phyloP scores from a whole-genome alignment of 805 yeast species.

The Kuraishia floccosa region DNA sequence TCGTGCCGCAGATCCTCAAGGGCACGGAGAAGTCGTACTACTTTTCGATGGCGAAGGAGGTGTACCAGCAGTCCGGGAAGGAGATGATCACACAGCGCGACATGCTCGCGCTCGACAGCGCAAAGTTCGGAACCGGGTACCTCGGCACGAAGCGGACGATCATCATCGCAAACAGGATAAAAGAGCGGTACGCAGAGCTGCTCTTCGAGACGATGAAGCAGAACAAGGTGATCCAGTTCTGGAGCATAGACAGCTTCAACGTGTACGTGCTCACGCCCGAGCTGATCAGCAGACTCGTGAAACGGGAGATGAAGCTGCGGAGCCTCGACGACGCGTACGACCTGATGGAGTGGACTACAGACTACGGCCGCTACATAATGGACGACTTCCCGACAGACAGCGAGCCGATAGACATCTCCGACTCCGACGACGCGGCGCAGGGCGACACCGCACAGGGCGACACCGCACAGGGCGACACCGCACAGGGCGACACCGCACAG shows the following conservation, averaged over 20 bases:
- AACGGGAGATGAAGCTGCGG: constrained; percentile 27
- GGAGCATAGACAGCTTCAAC: constrained; percentile 47
- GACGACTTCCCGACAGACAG: too few species aligned
- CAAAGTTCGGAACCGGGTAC: constrained; percentile 42
- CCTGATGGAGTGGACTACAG: constrained; percentile 30
- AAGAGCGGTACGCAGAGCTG: constrained; percentile 16
- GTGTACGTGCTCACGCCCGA: constrained; percentile 57
- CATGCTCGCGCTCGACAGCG: constrained; percentile 32
- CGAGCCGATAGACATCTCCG: too few species aligned
- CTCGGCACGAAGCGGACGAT: constrained; percentile 50
- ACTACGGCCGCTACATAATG: constrained; percentile 22
- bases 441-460: too few species aligned
- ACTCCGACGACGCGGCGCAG: too few species aligned
- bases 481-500: too few species aligned
- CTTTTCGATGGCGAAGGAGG: constrained; percentile 36
- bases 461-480: too few species aligned
- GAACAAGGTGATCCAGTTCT: constrained; percentile 41
- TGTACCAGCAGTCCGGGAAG: constrained; percentile 24
- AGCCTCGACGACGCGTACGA: constrained; percentile 32
- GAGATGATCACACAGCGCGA: constrained; percentile 35
- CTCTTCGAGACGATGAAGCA: constrained; percentile 15
- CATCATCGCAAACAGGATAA: constrained; percentile 31
- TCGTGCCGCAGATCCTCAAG: constrained; percentile 27
- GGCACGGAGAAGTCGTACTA: constrained; percentile 35
- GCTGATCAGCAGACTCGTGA: constrained; percentile 36